Base-by-base conservation (phyloP, 306 rosid species). In the Trichosanthes truncata region DNA sequence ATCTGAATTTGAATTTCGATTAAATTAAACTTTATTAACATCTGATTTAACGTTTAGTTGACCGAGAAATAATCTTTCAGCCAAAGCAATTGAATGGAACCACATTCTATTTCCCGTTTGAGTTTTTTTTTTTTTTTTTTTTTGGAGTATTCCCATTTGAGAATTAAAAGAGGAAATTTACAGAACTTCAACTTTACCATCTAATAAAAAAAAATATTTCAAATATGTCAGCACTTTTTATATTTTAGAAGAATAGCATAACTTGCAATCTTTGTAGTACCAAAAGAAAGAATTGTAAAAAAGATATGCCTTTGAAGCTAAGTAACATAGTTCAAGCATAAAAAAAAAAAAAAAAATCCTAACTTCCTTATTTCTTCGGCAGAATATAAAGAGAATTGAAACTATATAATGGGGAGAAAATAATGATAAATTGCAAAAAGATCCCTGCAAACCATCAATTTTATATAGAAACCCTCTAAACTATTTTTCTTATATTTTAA, bases 381-480 rank as follows among this genome's bases (percentile, higher is more conserved):
- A 12, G 10, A 68, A 41, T 68, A 68, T 61, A 68, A 68, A 68
- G 20, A 41, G 18, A 68, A 2, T 17, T 66, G 53, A 41, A 68
- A 68, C 10, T 62, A 14, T 3, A 57, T 21, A 21, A 21, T 33
- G 23, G 71, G 43, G 2, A 57, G 33, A 59, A 25, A 59, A 12
- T 23, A 59, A 59, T 25, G 43, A 33, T 2, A 41, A 68, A 40
- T 68, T 40, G 75, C 52, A 40, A 68, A 41, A 68, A 41, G n/a
- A 68, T 41, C 53, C 75, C 51, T 11, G 52, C 31, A 68, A 68
- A 68, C 29, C 75, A 68, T 38, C 53, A 68, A 68, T 40, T 40
- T 68, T 68, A 68, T 68, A 68, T 68, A 41, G 52, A 41, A 68
- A 41, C 75, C 75, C 74, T n/a, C 74, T 40, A 67, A n/a, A 40